Evolutionary conservation across 225 moss, liverwort and hornwort species (phyloP), one percentile per base, ranked within the genome.

Genomic region (Neckera pumila): DNA sequence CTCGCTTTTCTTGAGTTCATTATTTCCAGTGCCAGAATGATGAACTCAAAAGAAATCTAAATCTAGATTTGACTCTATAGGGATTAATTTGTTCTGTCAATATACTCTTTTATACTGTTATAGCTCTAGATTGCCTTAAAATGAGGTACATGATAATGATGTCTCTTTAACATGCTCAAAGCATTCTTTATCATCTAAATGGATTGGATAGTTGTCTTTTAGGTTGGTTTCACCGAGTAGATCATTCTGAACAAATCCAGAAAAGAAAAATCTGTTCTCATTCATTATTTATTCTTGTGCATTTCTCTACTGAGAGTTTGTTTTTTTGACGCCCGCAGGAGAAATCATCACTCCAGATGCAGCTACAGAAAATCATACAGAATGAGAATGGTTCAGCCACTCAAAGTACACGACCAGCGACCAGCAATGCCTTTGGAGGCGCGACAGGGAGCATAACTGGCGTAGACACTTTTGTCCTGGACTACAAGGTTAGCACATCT

Each of bases 401-500:
- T 75, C 89, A 76, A 67, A 87, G 84, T 63, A 86, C 88, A n/a
- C 87, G 86, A 40, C 42, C 90, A 64, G 90, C 90, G 86, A 89
- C 79, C 76, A 90, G 83, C 83, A 92, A 85, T 76, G 87, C 65
- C 72, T 81, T 86, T 12, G 94, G 94, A 77, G 90, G 80, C 23
- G 92, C 92, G 64, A 92, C 92, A 79, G 94, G 92, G 73, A 95
- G 91, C 91, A 92, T 94, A 30, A 95, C 94, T 80, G 99, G 99
- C 27, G 86, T 97, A 87, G 97, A 97, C 88, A 96, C 95, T 43
- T 97, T 99, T 87, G 96, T 93, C 51, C 85, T 99, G 78, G 99
- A 97, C 90, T 99, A 97, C 87, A 99, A 99, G 96, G 96, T 96
- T 83, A 89, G 89, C 79, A 40, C 81, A 75, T 47, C 62, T 89